Base-by-base conservation (phyloP, 129 eudicot species). In the Calendula officinalis region DNA sequence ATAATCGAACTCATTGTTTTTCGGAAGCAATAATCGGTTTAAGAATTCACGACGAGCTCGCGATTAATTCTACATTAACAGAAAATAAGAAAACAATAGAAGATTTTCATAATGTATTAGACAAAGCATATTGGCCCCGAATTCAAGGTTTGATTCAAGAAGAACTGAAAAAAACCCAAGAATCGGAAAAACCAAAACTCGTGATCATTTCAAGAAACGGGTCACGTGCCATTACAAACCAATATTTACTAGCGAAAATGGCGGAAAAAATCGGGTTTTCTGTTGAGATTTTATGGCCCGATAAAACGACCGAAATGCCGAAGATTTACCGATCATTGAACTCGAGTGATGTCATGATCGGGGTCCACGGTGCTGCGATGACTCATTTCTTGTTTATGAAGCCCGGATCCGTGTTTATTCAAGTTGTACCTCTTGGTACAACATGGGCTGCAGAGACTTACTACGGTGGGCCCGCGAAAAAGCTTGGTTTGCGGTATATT, bases 321-420 rank as follows among this genome's bases (percentile, higher is more conserved):
- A 92, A 81, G 71, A 77, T 83, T 44, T 92, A 88, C 13, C 67
- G 96, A 2, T 78, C 73, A 1, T 63, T 92, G 3, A 92, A 88
- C 80, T 85, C 98, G 5, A 88, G 98, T 10, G 91, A 92, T 65
- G 98, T 83, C 33, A 75, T 88, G 89, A 70, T 92, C 47, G 98
- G 98, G 3, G 96, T 88, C 54, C 98, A 92, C 8, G 98, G 98
- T 12, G 98, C 98, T 1, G 98, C 98, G n/a, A 85, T 92, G 98
- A 88, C 98, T 3, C 98, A 92, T 71, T 85, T 88, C 68, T 60
- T 92, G 63, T 92, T 88, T 75, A 86, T 88, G 85, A 88, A 63
- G 71, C 98, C 95, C 11, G 81, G 89, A 13, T 72, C 86, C 4
- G 96, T 88, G 45, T 88, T 92, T 47, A 88, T 92, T 51, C 98